These are phyloP conservation scores for Boletus rufocinnamomeus DNA, from an alignment of 768 basidiomycete genomes.

Conservation along the genomic window DNA sequence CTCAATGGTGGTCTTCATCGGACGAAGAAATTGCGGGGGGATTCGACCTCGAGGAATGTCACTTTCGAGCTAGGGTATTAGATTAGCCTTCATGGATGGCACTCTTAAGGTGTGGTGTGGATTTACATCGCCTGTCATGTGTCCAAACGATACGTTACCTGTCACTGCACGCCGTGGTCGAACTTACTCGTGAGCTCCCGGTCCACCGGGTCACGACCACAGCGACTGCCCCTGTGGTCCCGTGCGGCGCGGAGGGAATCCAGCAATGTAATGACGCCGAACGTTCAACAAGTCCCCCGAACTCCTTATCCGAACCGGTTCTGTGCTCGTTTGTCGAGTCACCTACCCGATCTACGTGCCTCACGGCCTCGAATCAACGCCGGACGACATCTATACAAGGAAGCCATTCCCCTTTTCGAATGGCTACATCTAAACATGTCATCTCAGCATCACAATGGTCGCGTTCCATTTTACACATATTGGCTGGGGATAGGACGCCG, in stretches of 20 bases:
- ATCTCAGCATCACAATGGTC: too few species aligned
- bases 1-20: not conserved
- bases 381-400: not conserved
- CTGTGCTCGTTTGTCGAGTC: not conserved
- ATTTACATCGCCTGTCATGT: not conserved
- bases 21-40: not conserved
- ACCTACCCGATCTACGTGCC: not conserved
- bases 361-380: not conserved
- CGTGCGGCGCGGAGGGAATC: not conserved
- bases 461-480: not conserved
- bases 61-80: not conserved
- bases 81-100: not conserved
- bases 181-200: not conserved
- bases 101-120: not conserved
- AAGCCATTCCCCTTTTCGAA: too few species aligned
- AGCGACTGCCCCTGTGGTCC: not conserved
- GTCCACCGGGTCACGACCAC: not conserved
- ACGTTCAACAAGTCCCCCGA: not conserved
- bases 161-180: not conserved
- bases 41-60: not conserved
- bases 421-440: not conserved
- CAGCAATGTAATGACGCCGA: not conserved
- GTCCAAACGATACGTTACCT: too few species aligned
- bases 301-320: not conserved
- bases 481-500: not conserved